These are phyloP conservation scores for Aspergillus viridinutans DNA, from an alignment of 2,329 filamentous ascomycete genomes.

Conservation along the genomic window DNA sequence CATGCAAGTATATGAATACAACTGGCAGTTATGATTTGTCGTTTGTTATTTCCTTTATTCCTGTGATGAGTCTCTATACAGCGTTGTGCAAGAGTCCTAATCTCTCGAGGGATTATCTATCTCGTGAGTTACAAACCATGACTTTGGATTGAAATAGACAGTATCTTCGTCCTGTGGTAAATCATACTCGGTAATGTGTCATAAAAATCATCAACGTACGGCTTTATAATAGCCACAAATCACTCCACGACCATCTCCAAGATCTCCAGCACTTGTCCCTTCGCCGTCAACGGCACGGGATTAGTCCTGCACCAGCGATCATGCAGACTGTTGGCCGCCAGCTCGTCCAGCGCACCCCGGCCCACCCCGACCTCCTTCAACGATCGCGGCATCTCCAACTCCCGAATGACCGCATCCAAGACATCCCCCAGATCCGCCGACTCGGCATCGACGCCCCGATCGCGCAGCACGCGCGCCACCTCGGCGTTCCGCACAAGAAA, in stretches of 20 bases:
- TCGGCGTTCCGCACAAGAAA: constrained; percentile 39
- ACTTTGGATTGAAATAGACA: background rate
- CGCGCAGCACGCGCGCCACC: constrained; percentile 34
- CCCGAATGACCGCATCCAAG: constrained; percentile 49
- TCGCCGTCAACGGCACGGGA: constrained; percentile 46
- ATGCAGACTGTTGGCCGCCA: constrained; percentile 49
- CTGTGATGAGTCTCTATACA: background rate
- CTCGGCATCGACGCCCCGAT: constrained; percentile 22
- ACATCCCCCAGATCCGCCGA: constrained; percentile 48
- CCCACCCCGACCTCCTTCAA: constrained; percentile 50
- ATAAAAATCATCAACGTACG: background rate
- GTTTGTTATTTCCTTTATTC: background rate
- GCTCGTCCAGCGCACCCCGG: constrained; percentile 43
- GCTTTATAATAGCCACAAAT: background rate
- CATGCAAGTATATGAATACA: background rate
- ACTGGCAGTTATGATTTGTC: background rate
- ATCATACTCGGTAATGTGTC: background rate
- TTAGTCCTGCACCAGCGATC: constrained; percentile 52
- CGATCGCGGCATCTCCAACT: constrained; percentile 52
- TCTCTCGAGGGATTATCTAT: background rate
- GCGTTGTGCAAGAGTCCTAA: background rate
- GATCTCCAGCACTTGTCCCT: constrained; percentile 51
- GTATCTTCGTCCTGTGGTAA: constrained; percentile 1
- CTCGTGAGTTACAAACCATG: background rate
- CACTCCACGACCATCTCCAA: constrained; percentile 38